These are phyloP conservation scores for Pythium guiyangense DNA, from an alignment of 352 stramenopile genomes.

Conservation along the genomic window DNA sequence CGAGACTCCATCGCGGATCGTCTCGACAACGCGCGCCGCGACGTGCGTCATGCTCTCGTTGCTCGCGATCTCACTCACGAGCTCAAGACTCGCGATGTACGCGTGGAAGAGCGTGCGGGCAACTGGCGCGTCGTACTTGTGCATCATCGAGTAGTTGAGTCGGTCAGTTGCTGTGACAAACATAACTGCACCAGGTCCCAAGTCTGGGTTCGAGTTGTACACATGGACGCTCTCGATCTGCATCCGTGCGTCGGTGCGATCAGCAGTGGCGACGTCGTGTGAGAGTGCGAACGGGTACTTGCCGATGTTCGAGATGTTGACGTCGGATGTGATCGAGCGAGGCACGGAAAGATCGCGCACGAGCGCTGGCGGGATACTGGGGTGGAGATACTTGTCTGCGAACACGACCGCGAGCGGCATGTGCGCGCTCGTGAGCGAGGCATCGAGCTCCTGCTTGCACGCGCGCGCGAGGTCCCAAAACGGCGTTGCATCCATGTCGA, in stretches of 20 bases:
- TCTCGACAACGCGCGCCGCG: neutral
- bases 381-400: neutral
- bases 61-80: neutral
- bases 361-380: neutral
- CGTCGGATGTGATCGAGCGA: neutral
- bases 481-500: neutral
- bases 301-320: conserved; percentile 12
- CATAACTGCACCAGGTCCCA: conserved; percentile 3
- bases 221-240: conserved; percentile 8
- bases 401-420: conserved; percentile 2
- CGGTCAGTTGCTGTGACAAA: conserved; percentile 11
- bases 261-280: neutral
- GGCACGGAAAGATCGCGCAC: neutral
- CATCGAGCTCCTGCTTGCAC: conserved; percentile 1
- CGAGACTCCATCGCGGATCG: no score
- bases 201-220: conserved; percentile 3
- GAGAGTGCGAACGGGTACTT: no score
- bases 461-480: conserved; percentile 18
- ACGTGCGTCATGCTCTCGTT: no score
- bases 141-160: conserved; percentile 12
- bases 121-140: conserved; percentile 6
- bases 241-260: neutral
- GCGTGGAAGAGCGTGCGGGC: neutral
- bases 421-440: conserved; percentile 5
- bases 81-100: conserved; percentile 3